Conservation (phyloP, 2,329 filamentous ascomycete genomes). For the Colletotrichum melonis region DNA sequence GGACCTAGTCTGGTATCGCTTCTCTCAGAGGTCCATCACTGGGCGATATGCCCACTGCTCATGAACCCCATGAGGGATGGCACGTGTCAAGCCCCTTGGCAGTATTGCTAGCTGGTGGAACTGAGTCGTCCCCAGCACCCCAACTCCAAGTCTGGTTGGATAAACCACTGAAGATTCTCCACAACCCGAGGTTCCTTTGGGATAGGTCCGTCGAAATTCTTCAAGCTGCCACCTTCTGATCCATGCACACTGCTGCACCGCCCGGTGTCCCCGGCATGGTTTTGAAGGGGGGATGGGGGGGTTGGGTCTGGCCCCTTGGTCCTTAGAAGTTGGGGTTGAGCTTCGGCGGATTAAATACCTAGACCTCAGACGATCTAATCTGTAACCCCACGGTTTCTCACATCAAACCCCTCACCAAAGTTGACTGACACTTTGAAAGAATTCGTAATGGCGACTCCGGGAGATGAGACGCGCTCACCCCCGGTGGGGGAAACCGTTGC, state of each 20-base stretch:
- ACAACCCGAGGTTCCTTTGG: not conserved
- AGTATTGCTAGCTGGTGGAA: not conserved
- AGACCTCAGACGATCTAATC: not conserved
- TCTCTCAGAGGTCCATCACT: not conserved
- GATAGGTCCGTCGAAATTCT: not conserved
- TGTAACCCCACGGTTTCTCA: not conserved
- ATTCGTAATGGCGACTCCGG: not conserved
- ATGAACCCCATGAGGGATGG: not conserved
- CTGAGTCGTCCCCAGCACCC: not conserved
- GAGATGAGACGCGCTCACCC: not conserved
- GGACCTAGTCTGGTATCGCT: not conserved
- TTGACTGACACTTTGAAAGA: not conserved
- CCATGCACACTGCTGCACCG: not conserved
- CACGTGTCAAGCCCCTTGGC: conserved; percentile 2
- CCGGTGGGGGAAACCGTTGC: not conserved
- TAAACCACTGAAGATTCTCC: not conserved
- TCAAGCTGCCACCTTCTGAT: not conserved
- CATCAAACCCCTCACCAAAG: not conserved
- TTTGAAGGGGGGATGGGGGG: not conserved
- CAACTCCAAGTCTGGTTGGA: conserved; percentile 1
- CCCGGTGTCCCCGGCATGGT: not conserved
- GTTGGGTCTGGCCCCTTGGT: not conserved
- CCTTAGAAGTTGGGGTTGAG: not conserved
- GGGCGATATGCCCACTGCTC: not conserved
- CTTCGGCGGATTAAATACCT: not conserved